Conservation (phyloP, 139 green algal genomes). For the Closterium sp. region DNA sequence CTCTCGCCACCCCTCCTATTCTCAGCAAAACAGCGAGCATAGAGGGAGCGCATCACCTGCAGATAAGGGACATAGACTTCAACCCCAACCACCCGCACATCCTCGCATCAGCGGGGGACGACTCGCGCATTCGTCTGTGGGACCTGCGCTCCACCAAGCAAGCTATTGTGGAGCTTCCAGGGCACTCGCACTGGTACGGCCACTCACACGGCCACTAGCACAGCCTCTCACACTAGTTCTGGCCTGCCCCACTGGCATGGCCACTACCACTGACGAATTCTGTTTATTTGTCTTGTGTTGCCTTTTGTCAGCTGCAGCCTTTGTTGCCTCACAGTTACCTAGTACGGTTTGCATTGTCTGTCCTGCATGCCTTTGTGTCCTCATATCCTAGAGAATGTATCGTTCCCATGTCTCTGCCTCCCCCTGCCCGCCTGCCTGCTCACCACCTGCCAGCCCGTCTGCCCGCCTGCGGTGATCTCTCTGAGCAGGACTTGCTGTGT, state of each 20-base stretch:
- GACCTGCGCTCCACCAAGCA: slow-evolving; percentile 58
- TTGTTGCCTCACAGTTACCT: neutral
- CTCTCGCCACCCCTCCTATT: too few species aligned
- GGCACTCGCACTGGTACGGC: slow-evolving; percentile 73
- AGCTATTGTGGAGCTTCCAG: slow-evolving; percentile 65
- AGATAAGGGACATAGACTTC: slow-evolving; percentile 70
- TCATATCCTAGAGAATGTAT: too few species aligned
- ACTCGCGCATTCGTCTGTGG: slow-evolving; percentile 74
- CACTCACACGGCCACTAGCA: slow-evolving; percentile 43
- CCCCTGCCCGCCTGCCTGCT: too few species aligned
- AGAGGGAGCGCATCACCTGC: slow-evolving; percentile 58
- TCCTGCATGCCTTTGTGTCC: too few species aligned
- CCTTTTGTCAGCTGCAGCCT: neutral
- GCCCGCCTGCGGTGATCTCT: too few species aligned
- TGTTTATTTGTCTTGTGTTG: too few species aligned
- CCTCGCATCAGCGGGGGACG: slow-evolving; percentile 64
- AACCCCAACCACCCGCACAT: slow-evolving; percentile 58
- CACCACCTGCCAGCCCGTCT: too few species aligned
- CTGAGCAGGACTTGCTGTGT: neutral
- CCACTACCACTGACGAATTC: too few species aligned
- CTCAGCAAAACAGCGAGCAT: neutral
- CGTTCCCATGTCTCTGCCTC: too few species aligned
- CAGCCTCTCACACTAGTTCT: neutral
- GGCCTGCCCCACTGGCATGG: too few species aligned
- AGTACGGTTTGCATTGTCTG: neutral